Evolutionary conservation across 1,284 basidiomycete species (phyloP), one percentile per base, ranked within the genome.

Genomic region (Microbotryum silenes-acaulis): DNA sequence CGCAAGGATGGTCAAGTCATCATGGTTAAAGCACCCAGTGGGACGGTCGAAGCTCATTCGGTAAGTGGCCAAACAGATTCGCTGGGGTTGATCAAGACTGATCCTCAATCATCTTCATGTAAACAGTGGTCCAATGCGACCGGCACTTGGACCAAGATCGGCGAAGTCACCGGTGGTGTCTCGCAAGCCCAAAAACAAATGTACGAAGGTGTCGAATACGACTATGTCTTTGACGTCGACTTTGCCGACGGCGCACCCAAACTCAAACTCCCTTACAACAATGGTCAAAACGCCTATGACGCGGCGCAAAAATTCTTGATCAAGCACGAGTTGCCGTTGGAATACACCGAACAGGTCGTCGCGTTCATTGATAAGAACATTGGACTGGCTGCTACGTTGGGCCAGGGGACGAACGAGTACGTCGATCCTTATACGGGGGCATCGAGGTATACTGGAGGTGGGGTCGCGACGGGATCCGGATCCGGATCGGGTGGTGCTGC

Each of bases 151-250:
- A 83, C 88, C 74, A 96, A 94, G 75, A 85, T 98, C 47, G 96
- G 96, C 16, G 88, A 94, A 68, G 93, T 98, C 5, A 91, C 96
- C 4, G 94, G 94, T 72, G 91, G 91, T 20, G 88, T 96, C 51
- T 90, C 91, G 10, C 84, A 86, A 51, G 83, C 84, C 9, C 81
- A 88, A 63, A 97, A 91, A 76, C 90, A 94, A 75, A 80, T 94
- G 6, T 87, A 88, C 74, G 70, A 77, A 46, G 96, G 96, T 33
- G 86, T 87, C 74, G 94, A 97, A 77, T 99, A 93, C 73, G 96
- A 99, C 77, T 94, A 97, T 72, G 94, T 99, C 9, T 98, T 98
- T 72, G 93, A 97, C 72, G 93, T 99, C 21, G 94, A 97, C 72
- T 87, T 97, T 31, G 82, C 90, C 67, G 94, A 97, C 67, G 94